These are phyloP conservation scores for Nakaseomyces nivariensis DNA, from an alignment of 1,139 yeast species.

Conservation along the genomic window DNA sequence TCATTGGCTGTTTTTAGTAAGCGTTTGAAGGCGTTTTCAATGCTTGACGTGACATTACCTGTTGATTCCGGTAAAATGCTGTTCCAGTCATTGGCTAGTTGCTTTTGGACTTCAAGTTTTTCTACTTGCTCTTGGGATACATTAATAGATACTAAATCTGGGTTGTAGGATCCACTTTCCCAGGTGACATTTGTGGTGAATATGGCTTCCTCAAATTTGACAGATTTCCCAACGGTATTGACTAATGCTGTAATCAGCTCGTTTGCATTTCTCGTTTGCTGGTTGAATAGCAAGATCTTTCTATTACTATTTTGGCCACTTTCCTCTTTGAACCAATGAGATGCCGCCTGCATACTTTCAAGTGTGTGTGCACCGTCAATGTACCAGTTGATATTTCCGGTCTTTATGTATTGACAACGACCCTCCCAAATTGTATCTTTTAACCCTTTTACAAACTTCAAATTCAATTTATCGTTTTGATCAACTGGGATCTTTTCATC, in stretches of 20 bases:
- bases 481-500: slow-evolving; percentile 17
- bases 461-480: slow-evolving; percentile 16
- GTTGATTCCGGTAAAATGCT: slow-evolving; percentile 38
- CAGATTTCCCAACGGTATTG: slow-evolving; percentile 31
- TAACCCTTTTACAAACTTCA: slow-evolving; percentile 52
- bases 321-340: slow-evolving; percentile 61
- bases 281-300: slow-evolving; percentile 68
- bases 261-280: slow-evolving; percentile 82
- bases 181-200: slow-evolving; percentile 91
- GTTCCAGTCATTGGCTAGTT: slow-evolving; percentile 61
- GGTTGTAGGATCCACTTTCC: slow-evolving; percentile 70
- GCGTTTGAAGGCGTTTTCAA: slow-evolving; percentile 62
- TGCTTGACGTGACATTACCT: slow-evolving; percentile 56
- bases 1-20: slow-evolving; percentile 31
- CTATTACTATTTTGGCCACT: slow-evolving; percentile 19
- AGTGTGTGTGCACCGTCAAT: slow-evolving; percentile 95
- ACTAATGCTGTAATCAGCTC: slow-evolving; percentile 49
- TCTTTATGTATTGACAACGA: slow-evolving; percentile 66
- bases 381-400: slow-evolving; percentile 55
- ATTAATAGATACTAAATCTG: slow-evolving; percentile 78
- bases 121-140: slow-evolving; percentile 71
- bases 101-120: slow-evolving; percentile 69
- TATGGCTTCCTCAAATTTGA: slow-evolving; percentile 60
- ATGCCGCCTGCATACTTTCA: slow-evolving; percentile 74
- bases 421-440: slow-evolving; percentile 82